These are phyloP conservation scores for Metahyphopichia silvanorum DNA, from an alignment of 805 yeast species.

Conservation along the genomic window DNA sequence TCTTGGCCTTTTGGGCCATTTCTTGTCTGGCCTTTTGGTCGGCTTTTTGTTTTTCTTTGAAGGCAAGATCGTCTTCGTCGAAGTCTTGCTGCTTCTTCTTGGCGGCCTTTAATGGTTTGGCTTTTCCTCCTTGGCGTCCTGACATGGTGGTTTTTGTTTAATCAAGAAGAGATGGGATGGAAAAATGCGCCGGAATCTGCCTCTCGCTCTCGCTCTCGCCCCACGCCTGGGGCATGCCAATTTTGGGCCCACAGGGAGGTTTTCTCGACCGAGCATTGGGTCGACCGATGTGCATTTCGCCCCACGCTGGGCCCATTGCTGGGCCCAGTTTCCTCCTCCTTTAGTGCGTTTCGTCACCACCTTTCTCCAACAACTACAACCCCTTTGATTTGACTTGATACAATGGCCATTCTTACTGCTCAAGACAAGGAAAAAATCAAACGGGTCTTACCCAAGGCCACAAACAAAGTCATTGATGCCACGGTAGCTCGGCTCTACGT, in stretches of 20 bases:
- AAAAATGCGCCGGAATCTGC: neutral
- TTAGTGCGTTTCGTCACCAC: no score
- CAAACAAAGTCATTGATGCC: constrained; percentile 86
- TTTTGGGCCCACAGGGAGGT: no score
- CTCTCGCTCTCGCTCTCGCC: no score
- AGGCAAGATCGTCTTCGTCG: constrained; percentile 88
- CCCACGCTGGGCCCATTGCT: no score
- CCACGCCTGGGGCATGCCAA: no score
- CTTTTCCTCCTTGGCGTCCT: constrained; percentile 96
- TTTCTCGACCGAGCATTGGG: no score
- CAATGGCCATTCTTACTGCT: constrained; percentile 38
- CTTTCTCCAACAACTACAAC: neutral
- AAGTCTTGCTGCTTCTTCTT: constrained; percentile 74
- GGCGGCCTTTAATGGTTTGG: constrained; percentile 84
- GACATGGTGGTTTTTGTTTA: constrained; percentile 57
- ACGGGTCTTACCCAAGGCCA: constrained; percentile 81
- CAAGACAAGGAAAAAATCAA: constrained; percentile 85
- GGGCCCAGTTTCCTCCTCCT: no score
- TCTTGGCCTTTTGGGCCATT: constrained; percentile 79
- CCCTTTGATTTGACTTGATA: neutral
- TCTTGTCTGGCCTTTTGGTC: constrained; percentile 92
- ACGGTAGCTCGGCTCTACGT: constrained; percentile 86
- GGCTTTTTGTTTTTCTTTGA: constrained; percentile 91
- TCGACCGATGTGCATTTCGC: no score
- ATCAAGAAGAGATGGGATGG: neutral